Percentiles rank a stretch among this genome's conserved stretches.
phyloP scores from a whole-genome alignment of 1,284 basidiomycete genomes.

The Marasmius fiardii region DNA sequence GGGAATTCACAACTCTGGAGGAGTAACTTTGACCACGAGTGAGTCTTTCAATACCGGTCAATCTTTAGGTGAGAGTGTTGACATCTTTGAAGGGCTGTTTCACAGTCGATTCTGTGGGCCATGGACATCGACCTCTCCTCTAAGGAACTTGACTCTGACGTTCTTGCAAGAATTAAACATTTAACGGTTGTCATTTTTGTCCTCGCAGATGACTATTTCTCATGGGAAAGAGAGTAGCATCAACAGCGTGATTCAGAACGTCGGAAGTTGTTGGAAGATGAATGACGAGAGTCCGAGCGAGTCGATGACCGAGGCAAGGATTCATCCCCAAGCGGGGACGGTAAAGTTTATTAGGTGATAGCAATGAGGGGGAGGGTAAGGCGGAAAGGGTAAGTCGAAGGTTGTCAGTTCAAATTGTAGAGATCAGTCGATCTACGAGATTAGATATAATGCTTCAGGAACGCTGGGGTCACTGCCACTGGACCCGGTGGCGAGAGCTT shows the following conservation, averaged over 20 bases:
- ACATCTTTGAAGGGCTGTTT: not conserved
- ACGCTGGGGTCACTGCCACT: too few relatives aligned
- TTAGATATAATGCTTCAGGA: too few relatives aligned
- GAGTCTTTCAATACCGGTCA: not conserved
- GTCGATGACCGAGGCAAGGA: too few relatives aligned
- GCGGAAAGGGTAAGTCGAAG: too few relatives aligned
- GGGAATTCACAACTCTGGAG: not conserved
- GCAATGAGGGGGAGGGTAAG: too few relatives aligned
- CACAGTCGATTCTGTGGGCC: not conserved
- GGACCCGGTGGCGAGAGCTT: too few relatives aligned
- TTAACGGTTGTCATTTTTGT: not conserved
- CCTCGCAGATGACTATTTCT: not conserved
- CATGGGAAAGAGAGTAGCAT: not conserved
- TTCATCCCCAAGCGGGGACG: too few relatives aligned
- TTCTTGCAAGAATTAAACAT: not conserved
- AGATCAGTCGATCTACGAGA: too few relatives aligned
- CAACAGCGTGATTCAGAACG: not conserved
- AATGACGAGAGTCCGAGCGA: too few relatives aligned
- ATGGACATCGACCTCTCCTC: not conserved
- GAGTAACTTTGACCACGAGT: not conserved
- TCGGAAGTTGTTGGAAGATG: too few relatives aligned
- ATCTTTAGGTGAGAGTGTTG: not conserved
- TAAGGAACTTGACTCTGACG: not conserved
- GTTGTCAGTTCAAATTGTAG: too few relatives aligned
- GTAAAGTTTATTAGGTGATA: too few relatives aligned